Percentiles rank a stretch among this genome's conserved stretches.
phyloP scores from a whole-genome alignment of 2,329 filamentous ascomycete genomes.

The Aspergillus persii region DNA sequence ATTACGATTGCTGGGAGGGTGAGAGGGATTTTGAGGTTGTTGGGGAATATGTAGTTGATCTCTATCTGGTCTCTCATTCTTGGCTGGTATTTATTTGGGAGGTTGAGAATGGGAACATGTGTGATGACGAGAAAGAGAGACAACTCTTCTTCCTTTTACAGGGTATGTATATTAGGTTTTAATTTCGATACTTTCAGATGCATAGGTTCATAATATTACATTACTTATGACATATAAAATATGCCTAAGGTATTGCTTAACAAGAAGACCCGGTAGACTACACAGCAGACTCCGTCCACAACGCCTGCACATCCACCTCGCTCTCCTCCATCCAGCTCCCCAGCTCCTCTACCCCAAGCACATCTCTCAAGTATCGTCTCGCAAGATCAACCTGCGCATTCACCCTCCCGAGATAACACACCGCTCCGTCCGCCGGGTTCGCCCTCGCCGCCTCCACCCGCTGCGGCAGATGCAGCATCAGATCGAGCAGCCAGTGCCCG shows the following conservation, averaged over 20 bases:
- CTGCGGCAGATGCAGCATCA: conserved; percentile 32
- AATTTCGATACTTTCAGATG: too few relatives aligned
- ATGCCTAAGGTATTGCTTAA: too few relatives aligned
- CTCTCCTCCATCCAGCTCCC: conserved; percentile 27
- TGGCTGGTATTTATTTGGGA: background rate
- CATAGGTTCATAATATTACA: background rate
- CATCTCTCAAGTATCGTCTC: conserved; percentile 25
- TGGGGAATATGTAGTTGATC: conserved; percentile 36
- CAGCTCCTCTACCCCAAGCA: conserved; percentile 21
- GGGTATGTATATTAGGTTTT: too few relatives aligned
- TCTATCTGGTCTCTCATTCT: background rate
- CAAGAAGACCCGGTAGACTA: background rate
- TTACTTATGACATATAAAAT: background rate
- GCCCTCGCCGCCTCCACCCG: conserved; percentile 16
- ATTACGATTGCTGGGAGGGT: conserved; percentile 42
- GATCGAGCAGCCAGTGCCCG: conserved; percentile 36
- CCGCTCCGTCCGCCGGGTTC: conserved; percentile 13
- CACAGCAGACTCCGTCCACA: background rate
- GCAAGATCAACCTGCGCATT: conserved; percentile 20
- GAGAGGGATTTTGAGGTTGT: conserved; percentile 36
- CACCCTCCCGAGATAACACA: conserved; percentile 29
- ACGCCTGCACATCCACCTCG: conserved; percentile 12
- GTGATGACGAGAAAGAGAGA: too few relatives aligned
- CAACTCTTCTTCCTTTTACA: too few relatives aligned
- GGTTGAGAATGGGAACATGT: too few relatives aligned